Base-by-base conservation (phyloP, 2,329 filamentous ascomycete genomes). In the Sporothrix brunneoviolacea region DNA sequence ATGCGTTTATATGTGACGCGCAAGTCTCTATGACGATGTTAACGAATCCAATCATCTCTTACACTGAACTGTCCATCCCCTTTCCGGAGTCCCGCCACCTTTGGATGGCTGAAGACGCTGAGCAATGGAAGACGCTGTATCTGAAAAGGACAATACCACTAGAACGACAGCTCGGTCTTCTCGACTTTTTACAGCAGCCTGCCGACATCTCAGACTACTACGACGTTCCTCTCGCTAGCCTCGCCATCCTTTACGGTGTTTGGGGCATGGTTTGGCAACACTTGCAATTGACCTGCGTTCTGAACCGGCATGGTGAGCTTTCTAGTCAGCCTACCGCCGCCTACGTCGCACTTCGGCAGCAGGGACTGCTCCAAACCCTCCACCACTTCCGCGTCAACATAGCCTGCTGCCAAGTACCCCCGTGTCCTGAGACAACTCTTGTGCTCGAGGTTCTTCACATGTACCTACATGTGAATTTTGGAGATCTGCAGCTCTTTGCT, bases 1-100 rank as follows among this genome's bases (percentile, higher is more conserved):
- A 84, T 59, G 68, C 79, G 13, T 84, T 84, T 56, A 65, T 83
- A 5, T 75, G 82, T 51, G 84, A 88, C 58, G 73, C 81, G 0
- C 81, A 86, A 54, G 73, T 77, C 4, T 86, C 84, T 2, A 83
- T 88, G 68, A 79, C 80, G 1, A 72, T 84, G 4, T 70, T 85
- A 48, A 80, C 77, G 19, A 82, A 77, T 52, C 81, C 83, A 0
- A 68, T 80, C 18, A 79, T 88, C 56, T 84, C 83, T 0, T 88
- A 86, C 58, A 74, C 82, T 0, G 85, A 88, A 58, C 67, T 88
- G 43, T 78, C 78, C 4, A 66, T 88, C 3, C 82, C 83, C 1
- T 64, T 89, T 0, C 84, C 85, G 0, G 77, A 77, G 53, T 69
- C 78, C 0, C 72, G 75, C 48, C 71, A 76, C 12, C 63, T 89